Percentiles rank a stretch among this genome's conserved stretches.
These are phyloP conservation scores for Coemansia aciculifera DNA, from an alignment of 192 early-diverging fungal species.

Conservation along the genomic window DNA sequence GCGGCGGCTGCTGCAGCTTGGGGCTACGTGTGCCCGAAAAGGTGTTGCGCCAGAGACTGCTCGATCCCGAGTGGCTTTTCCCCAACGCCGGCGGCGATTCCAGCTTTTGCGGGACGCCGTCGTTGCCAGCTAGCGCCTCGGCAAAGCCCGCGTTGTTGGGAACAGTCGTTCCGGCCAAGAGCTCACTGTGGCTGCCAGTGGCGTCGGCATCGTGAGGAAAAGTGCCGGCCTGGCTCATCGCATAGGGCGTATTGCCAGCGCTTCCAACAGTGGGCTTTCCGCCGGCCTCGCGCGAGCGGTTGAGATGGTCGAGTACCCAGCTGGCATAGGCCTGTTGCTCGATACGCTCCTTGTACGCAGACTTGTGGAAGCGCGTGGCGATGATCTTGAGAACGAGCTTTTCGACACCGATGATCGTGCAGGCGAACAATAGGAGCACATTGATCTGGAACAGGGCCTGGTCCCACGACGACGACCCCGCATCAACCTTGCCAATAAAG, in stretches of 20 bases:
- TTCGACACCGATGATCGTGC: slow-evolving; percentile 57
- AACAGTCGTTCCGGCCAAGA: slow-evolving; percentile 11
- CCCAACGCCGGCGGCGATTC: slow-evolving; percentile 32
- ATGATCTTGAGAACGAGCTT: slow-evolving; percentile 65
- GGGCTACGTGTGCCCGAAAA: slow-evolving; percentile 18
- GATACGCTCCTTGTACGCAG: slow-evolving; percentile 66
- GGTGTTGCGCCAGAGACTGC: slow-evolving; percentile 41
- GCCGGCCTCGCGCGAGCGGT: slow-evolving; percentile 52
- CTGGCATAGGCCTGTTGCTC: slow-evolving; percentile 60
- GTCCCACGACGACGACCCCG: slow-evolving; percentile 49
- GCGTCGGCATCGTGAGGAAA: slow-evolving; percentile 20
- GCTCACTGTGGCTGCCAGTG: slow-evolving; percentile 40
- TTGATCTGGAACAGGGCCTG: slow-evolving; percentile 60
- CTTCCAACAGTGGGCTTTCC: background rate
- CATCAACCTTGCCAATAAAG: slow-evolving; percentile 45
- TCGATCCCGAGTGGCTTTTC: slow-evolving; percentile 20
- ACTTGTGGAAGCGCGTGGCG: slow-evolving; percentile 65
- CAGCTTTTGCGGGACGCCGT: background rate
- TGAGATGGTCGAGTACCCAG: slow-evolving; percentile 61
- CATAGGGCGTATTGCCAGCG: slow-evolving; percentile 23
- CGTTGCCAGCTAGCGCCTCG: background rate
- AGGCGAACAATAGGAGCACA: slow-evolving; percentile 52
- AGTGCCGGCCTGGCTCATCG: slow-evolving; percentile 22
- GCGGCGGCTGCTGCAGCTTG: slow-evolving; percentile 19
- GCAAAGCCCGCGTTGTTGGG: background rate